These are phyloP conservation scores for Chaetomiaceae sp. DNA, from an alignment of 2,329 filamentous ascomycete genomes.

Conservation along the genomic window DNA sequence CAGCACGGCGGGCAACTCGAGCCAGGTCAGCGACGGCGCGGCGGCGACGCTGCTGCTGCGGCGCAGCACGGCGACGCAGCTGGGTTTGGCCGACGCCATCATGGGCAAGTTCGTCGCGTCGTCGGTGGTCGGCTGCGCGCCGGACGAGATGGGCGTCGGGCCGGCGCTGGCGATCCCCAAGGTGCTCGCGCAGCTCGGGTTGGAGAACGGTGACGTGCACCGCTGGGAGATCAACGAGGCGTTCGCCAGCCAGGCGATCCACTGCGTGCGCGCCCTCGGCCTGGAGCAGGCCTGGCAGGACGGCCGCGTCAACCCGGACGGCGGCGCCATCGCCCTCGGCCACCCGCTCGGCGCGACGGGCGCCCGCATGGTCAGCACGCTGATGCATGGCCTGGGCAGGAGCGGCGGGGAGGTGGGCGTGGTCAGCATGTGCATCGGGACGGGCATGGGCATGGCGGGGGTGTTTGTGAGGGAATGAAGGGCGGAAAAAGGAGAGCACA, in stretches of 20 bases:
- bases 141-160: conserved; percentile 92
- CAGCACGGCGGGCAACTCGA: conserved; percentile 80
- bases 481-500: too few relatives aligned
- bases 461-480: conserved; percentile 30
- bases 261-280: conserved; percentile 66
- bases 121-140: conserved; percentile 68
- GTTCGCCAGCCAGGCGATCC: conserved; percentile 59
- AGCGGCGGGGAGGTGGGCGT: conserved; percentile 72
- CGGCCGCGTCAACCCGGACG: conserved; percentile 79
- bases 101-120: conserved; percentile 79
- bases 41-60: conserved; percentile 80
- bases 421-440: conserved; percentile 84
- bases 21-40: conserved; percentile 83
- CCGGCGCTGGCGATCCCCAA: conserved; percentile 82
- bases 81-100: conserved; percentile 63
- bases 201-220: conserved; percentile 63
- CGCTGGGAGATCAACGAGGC: conserved; percentile 94
- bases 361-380: conserved; percentile 69
- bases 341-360: conserved; percentile 88
- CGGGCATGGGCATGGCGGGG: conserved; percentile 63
- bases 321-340: conserved; percentile 88
- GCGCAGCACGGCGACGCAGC: conserved; percentile 65
- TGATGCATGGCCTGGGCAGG: conserved; percentile 61
- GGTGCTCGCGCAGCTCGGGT: conserved; percentile 62
- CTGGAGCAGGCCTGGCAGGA: conserved; percentile 56